Evolutionary conservation across 495 filamentous ascomycete species (phyloP), one percentile per base, ranked within the genome.

Genomic region (Cladorrhinum samala): DNA sequence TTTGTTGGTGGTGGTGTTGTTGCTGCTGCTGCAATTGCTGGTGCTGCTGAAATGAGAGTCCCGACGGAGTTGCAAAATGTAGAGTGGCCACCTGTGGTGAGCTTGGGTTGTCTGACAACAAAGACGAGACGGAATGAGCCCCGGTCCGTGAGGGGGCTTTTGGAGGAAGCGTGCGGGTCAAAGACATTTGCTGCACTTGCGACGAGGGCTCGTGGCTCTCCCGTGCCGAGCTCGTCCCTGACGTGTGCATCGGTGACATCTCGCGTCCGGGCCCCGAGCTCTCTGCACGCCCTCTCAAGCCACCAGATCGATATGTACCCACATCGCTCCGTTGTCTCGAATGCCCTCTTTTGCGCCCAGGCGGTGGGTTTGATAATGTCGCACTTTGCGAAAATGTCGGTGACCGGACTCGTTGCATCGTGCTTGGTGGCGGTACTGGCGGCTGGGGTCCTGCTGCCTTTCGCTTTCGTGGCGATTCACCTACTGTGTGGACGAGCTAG

Each of bases 271-370:
- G 53, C 20, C 65, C 70, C 52, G 60, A 69, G 44, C 57, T 57
- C 25, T 70, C 74, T 23, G 54, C 69, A 53, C 62, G 66, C 8
- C 56, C 70, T 44, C 69, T 71, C 43, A 54, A 70, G 53, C 66
- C 70, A 49, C 65, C 56, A 21, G 68, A 59, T 23, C 73, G 68
- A 56, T 77, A 76, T 27, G 73, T 68, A 37, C 78, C 81, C 44
- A 82, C 69, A 57, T 88, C 86, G 61, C 85, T 88, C 60, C 84
- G 77, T 53, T 86, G 79, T 57, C 86, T 79, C 21, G 83, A 84
- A 60, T 88, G 84, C 24, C 82, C 81, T 44, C 83, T 72, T 51
- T 81, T 75, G 46, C 81, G 75, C 54, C 80, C 77, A 17, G 81
- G 76, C 23, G 83, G 76, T 8, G 74, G 79, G 36, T 77, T 77